Evolutionary conservation across 805 yeast genomes (phyloP).

Genomic region (Dipodascopsis uninucleata): DNA sequence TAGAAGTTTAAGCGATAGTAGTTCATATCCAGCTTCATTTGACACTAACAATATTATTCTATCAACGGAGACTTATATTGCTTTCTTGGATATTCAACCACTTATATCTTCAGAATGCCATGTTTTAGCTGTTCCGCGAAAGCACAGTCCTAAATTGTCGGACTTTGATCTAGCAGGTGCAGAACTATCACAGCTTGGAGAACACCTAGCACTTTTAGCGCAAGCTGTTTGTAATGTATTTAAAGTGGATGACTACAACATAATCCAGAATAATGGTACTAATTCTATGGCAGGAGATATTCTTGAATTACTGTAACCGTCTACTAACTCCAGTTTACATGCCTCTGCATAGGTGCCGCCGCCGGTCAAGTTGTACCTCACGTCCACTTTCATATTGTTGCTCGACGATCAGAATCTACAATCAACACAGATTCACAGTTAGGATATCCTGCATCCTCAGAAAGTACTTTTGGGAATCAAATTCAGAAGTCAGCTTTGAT

Average conservation of each 20-base stretch:
- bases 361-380: conserved; percentile 94
- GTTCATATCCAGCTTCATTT: conserved; percentile 1
- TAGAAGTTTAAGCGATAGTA: no score
- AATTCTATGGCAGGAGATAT: background rate
- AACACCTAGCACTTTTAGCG: conserved; percentile 32
- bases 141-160: conserved; percentile 33
- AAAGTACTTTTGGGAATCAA: conserved; percentile 18
- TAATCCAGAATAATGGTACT: conserved; percentile 55
- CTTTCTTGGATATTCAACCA: conserved; percentile 40
- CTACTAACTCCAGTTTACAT: no score
- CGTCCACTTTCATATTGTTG: conserved; percentile 86
- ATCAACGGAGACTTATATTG: conserved; percentile 27
- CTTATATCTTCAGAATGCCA: conserved; percentile 38
- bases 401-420: conserved; percentile 43
- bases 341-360: conserved; percentile 41
- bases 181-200: conserved; percentile 29
- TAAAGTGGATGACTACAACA: conserved; percentile 34
- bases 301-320: no score
- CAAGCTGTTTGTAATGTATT: conserved; percentile 28
- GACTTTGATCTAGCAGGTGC: conserved; percentile 15
- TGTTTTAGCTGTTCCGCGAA: conserved; percentile 37
- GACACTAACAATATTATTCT: conserved; percentile 5
- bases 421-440: background rate
- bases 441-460: no score
- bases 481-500: conserved; percentile 31